These are phyloP conservation scores for Tulasnella sp. DNA, from an alignment of 768 basidiomycete genomes.

Conservation along the genomic window DNA sequence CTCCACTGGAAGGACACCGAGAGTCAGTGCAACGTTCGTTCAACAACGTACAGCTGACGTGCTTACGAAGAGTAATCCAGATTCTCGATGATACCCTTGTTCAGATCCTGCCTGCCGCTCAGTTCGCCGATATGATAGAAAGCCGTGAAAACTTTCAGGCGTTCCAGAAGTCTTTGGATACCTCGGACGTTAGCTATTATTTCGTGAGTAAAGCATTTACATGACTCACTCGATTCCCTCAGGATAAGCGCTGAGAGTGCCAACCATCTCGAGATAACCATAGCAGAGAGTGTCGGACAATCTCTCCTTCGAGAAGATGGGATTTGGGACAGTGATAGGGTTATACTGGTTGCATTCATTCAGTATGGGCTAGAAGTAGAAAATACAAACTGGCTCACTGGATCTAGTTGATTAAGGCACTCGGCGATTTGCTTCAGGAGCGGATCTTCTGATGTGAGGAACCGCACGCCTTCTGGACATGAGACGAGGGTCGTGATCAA, in stretches of 20 bases:
- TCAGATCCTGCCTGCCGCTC: slow-evolving; percentile 80
- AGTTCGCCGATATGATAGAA: slow-evolving; percentile 94
- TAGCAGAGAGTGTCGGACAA: slow-evolving; percentile 73
- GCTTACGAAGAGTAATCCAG: slow-evolving; percentile 82
- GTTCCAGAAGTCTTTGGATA: slow-evolving; percentile 62
- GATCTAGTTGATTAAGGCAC: slow-evolving; percentile 86
- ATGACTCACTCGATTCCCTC: slow-evolving; percentile 77
- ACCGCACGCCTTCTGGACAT: slow-evolving; percentile 72
- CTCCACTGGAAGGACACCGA: slow-evolving; percentile 51
- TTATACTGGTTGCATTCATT: slow-evolving; percentile 42
- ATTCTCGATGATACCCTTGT: slow-evolving; percentile 81
- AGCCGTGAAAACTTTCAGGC: slow-evolving; percentile 85
- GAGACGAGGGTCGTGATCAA: slow-evolving; percentile 73
- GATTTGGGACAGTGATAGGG: slow-evolving; percentile 58
- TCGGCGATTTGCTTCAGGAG: slow-evolving; percentile 73
- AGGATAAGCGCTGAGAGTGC: slow-evolving; percentile 73
- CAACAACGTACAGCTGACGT: neutral
- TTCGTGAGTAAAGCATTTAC: neutral
- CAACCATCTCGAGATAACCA: slow-evolving; percentile 94
- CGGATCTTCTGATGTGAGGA: slow-evolving; percentile 71
- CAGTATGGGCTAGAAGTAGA: neutral
- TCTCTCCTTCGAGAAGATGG: slow-evolving; percentile 68
- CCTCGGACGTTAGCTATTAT: neutral
- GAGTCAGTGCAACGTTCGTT: neutral
- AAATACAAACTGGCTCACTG: slow-evolving; percentile 42